Conservation (phyloP, 2,329 filamentous ascomycete genomes). For the Penicillium hordei region DNA sequence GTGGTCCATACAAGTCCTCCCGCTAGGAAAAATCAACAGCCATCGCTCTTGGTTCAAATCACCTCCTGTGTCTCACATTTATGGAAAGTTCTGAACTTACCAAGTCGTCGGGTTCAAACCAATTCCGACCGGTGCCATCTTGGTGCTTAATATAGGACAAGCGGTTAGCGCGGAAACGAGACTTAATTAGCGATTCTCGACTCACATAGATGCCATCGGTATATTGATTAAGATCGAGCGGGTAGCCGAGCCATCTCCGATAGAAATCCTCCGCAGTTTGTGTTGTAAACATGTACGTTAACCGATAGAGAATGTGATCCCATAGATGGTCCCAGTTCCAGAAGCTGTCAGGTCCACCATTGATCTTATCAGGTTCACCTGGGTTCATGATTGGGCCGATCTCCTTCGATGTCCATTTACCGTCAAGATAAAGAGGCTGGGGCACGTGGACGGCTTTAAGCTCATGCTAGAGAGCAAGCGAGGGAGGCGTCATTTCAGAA, state of each 20-base stretch:
- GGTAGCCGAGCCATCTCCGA: neutral
- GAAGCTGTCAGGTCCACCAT: neutral
- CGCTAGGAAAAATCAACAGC: neutral
- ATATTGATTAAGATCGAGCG: neutral
- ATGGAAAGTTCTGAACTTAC: neutral
- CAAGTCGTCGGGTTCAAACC: neutral
- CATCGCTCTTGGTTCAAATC: neutral
- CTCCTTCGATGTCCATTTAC: neutral
- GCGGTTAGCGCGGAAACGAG: neutral
- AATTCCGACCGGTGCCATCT: neutral
- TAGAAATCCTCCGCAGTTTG: neutral
- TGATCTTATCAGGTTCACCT: neutral
- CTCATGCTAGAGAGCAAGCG: slow-evolving; percentile 3
- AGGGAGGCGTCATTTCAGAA: slow-evolving; percentile 5
- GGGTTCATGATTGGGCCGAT: neutral
- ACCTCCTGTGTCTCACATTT: neutral
- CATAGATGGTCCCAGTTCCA: neutral
- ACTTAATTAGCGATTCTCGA: neutral
- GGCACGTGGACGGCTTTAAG: slow-evolving; percentile 10
- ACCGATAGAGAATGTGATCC: neutral
- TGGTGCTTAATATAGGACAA: neutral
- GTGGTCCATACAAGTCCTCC: neutral
- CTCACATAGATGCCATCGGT: neutral
- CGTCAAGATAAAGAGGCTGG: neutral
- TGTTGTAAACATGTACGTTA: neutral